Conservation (phyloP, 768 basidiomycete species). For the Lactarius sp. region DNA sequence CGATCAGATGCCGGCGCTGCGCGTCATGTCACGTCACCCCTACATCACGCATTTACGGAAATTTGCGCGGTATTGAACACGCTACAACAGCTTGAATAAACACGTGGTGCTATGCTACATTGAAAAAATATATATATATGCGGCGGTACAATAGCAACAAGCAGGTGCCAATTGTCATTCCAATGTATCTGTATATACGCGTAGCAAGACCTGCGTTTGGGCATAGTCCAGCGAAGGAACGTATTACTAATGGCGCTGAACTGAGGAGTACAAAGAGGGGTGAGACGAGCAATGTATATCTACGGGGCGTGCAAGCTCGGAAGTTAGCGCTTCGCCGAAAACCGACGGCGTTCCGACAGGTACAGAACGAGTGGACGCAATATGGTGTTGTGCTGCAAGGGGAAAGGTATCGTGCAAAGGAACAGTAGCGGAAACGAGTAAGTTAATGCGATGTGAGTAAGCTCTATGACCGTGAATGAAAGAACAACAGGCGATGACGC, state of each 20-base stretch:
- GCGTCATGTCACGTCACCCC: neutral
- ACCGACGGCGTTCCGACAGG: neutral
- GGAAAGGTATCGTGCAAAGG: constrained; percentile 24
- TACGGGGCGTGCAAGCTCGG: neutral
- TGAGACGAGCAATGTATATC: constrained; percentile 12
- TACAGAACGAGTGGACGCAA: constrained; percentile 11
- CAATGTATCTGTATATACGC: constrained; percentile 5
- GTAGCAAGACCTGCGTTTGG: neutral
- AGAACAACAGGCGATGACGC: neutral
- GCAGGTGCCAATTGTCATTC: constrained; percentile 7
- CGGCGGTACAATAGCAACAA: constrained; percentile 19
- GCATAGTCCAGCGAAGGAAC: neutral
- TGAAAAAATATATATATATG: constrained; percentile 14
- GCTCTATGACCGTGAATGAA: constrained; percentile 20
- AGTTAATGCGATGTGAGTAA: constrained; percentile 22
- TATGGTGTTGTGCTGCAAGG: constrained; percentile 14
- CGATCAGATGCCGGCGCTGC: neutral
- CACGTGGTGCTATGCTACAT: constrained; percentile 3
- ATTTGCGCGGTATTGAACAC: neutral
- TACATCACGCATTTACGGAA: neutral
- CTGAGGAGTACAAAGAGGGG: constrained; percentile 17
- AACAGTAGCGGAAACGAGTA: constrained; percentile 23
- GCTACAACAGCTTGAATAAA: neutral
- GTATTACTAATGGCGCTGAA: constrained; percentile 5
- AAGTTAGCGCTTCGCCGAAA: neutral